phyloP scores from a whole-genome alignment of 805 yeast genomes.

The Starmerella bombi region DNA sequence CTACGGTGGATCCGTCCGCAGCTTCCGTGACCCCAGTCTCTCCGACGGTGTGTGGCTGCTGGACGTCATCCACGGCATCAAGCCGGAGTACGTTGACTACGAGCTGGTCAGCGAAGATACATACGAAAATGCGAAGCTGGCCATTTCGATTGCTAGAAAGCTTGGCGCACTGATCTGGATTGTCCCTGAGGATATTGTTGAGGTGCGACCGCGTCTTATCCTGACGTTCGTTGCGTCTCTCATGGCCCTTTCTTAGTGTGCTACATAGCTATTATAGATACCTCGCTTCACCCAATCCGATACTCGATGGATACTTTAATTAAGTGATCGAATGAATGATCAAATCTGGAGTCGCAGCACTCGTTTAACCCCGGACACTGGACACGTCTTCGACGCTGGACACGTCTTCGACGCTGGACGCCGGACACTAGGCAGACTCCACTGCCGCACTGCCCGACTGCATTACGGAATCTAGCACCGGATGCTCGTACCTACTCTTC shows the following conservation, averaged over 20 bases:
- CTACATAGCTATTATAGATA: too few species aligned
- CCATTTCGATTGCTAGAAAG: slow-evolving; percentile 96
- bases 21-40: slow-evolving; percentile 71
- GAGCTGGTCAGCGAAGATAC: slow-evolving; percentile 79
- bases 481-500: too few species aligned
- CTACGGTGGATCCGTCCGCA: slow-evolving; percentile 76
- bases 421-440: too few species aligned
- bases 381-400: too few species aligned
- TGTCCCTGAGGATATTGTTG: slow-evolving; percentile 98
- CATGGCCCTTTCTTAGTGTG: slow-evolving; percentile 44
- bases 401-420: too few species aligned
- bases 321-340: too few species aligned
- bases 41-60: slow-evolving; percentile 69
- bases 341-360: too few species aligned
- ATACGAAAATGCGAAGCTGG: slow-evolving; percentile 90
- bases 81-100: slow-evolving; percentile 96
- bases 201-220: slow-evolving; percentile 86
- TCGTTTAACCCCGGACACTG: too few species aligned
- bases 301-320: too few species aligned
- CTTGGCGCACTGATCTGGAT: slow-evolving; percentile 96
- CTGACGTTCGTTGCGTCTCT: slow-evolving; percentile 90
- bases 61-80: slow-evolving; percentile 82
- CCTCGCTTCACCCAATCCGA: too few species aligned
- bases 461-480: too few species aligned
- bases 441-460: too few species aligned